phyloP scores from a whole-genome alignment of 257 asterid genomes.

The Solanum sparsipilum region DNA sequence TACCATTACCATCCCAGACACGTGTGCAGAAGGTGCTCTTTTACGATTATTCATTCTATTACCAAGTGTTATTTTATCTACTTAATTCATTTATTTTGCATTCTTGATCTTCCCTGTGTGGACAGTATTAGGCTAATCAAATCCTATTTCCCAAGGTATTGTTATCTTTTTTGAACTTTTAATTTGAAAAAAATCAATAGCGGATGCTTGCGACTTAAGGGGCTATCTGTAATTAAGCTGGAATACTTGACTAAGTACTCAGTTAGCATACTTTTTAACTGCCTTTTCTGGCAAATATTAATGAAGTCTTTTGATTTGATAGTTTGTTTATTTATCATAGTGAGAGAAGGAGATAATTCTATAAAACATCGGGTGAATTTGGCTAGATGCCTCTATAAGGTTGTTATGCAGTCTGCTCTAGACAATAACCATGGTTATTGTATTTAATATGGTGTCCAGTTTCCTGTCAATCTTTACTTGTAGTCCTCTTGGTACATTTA shows the following conservation, averaged over 20 bases:
- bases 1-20: conserved; percentile 64
- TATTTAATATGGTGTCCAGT: neutral
- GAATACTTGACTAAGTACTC: neutral
- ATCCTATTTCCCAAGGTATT: neutral
- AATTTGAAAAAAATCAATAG: neutral
- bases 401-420: neutral
- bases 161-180: neutral
- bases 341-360: neutral
- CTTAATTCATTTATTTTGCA: neutral
- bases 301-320: neutral
- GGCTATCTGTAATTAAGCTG: neutral
- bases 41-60: neutral
- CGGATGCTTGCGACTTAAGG: neutral
- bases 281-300: neutral
- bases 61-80: neutral
- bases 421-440: neutral
- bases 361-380: neutral
- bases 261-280: neutral
- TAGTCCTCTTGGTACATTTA: neutral
- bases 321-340: neutral
- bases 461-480: neutral
- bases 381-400: neutral
- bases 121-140: neutral
- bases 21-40: conserved; percentile 49
- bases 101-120: neutral